A percentile compares a stretch with the other conserved stretches of the same genome.
phyloP scores from a whole-genome alignment of 768 basidiomycete genomes.

The Rhizopogon roseolus region DNA sequence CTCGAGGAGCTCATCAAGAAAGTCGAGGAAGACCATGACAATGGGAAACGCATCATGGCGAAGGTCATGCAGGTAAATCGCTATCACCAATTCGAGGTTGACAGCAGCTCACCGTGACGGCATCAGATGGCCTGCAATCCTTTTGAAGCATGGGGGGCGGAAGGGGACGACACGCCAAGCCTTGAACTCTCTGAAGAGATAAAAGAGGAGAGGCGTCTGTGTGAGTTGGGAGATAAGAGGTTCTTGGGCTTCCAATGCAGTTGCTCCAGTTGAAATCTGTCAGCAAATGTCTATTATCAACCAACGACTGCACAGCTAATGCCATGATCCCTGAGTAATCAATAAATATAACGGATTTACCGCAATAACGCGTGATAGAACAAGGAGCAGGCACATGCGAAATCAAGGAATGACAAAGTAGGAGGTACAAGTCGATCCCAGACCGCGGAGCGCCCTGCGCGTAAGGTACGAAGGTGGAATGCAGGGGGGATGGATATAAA shows the following conservation, averaged over 20 bases:
- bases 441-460: background rate
- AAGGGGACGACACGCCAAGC: slow-evolving; percentile 43
- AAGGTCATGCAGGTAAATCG: slow-evolving; percentile 74
- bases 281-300: background rate
- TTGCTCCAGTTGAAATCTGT: slow-evolving; percentile 65
- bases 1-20: slow-evolving; percentile 84
- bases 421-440: slow-evolving; percentile 1
- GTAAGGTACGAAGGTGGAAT: background rate
- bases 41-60: slow-evolving; percentile 63
- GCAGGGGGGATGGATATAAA: background rate
- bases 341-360: background rate
- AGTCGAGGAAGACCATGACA: slow-evolving; percentile 60
- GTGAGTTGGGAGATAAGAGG: slow-evolving; percentile 68
- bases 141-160: slow-evolving; percentile 85
- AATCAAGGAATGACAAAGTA: slow-evolving; percentile 5
- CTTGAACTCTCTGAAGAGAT: slow-evolving; percentile 51
- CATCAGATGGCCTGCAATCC: slow-evolving; percentile 81
- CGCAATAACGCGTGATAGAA: background rate
- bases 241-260: slow-evolving; percentile 93
- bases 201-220: slow-evolving; percentile 68
- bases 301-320: background rate
- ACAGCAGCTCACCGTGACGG: background rate
- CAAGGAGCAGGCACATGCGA: slow-evolving; percentile 3
- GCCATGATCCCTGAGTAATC: background rate
- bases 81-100: background rate